Evolutionary conservation across 139 green algal genomes (phyloP).

Genomic region (Volvox africanus): DNA sequence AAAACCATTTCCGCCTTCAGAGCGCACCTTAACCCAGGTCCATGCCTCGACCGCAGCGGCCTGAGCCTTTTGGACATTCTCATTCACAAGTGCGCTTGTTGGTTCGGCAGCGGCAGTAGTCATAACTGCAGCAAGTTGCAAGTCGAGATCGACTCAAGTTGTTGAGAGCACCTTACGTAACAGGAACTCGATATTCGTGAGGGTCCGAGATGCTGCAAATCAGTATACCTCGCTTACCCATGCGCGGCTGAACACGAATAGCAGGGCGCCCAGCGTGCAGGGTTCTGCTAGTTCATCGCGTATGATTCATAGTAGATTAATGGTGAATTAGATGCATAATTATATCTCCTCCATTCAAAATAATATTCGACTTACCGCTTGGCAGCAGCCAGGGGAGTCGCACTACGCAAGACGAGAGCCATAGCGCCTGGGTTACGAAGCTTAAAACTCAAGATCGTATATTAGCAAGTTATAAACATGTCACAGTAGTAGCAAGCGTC

Average conservation of each 20-base stretch:
- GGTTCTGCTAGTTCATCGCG: background rate
- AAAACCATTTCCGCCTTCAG: no score
- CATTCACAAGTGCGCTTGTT: background rate
- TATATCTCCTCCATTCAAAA: background rate
- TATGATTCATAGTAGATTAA: no score
- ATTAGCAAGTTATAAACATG: no score
- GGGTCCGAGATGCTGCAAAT: no score
- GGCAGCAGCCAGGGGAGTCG: no score
- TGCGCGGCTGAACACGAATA: background rate
- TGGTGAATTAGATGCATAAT: no score
- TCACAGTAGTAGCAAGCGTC: no score
- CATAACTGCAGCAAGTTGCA: background rate
- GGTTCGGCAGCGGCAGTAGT: background rate
- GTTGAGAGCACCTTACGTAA: background rate
- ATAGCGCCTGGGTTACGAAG: no score
- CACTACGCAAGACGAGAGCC: background rate
- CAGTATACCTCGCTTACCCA: background rate
- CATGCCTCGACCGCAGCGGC: conserved; percentile 7
- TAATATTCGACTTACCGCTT: conserved; percentile 1
- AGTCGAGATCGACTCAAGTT: background rate
- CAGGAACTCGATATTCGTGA: background rate
- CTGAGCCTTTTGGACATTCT: background rate
- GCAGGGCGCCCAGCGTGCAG: background rate
- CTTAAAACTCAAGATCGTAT: no score
- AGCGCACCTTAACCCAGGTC: conserved; percentile 33